These are phyloP conservation scores for Rhododendron molle DNA, from an alignment of 148 eudicot genomes.

Conservation along the genomic window DNA sequence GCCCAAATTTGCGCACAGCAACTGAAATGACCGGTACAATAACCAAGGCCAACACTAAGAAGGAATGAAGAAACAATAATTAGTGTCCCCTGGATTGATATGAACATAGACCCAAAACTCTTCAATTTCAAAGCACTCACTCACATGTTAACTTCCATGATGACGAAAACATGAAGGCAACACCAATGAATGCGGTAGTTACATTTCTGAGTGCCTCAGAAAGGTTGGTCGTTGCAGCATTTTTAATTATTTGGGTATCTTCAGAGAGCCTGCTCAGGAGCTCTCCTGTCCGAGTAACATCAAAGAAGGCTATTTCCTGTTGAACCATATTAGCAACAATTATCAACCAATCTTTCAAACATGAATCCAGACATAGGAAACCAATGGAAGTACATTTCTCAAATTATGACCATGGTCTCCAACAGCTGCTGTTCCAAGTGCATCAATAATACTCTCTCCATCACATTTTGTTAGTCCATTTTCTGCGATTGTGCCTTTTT, in stretches of 20 bases:
- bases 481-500: not conserved
- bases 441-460: not conserved
- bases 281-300: constrained; percentile 87
- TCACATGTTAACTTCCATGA: constrained; percentile 93
- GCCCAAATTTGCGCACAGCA: constrained; percentile 75
- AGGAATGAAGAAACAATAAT: not conserved
- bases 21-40: constrained; percentile 76
- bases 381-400: not conserved
- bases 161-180: constrained; percentile 81
- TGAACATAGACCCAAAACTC: not conserved
- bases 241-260: constrained; percentile 87
- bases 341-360: not conserved
- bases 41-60: constrained; percentile 64
- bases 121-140: not conserved
- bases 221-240: constrained; percentile 90
- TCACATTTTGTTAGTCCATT: not conserved
- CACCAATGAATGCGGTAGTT: constrained; percentile 67
- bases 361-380: not conserved
- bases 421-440: not conserved
- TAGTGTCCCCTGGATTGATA: not conserved
- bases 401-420: not conserved
- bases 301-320: constrained; percentile 92
- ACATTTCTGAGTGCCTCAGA: constrained; percentile 77
- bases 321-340: not conserved
- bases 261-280: constrained; percentile 85